Base-by-base conservation (phyloP, 208 protist species). In the Trypanosoma mega region DNA sequence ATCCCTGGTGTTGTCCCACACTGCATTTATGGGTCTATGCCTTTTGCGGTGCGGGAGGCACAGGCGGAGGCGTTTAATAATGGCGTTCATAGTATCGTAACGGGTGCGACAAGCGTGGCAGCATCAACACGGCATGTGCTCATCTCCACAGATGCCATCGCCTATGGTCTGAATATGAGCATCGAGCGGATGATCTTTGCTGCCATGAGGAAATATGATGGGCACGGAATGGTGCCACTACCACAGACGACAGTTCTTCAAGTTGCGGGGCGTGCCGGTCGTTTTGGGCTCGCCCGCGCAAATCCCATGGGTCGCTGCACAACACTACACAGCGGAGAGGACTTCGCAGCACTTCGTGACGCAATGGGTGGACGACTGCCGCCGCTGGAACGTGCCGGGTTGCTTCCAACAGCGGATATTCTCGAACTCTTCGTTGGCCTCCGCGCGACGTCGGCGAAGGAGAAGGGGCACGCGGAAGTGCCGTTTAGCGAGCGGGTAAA, bases 91-190 rank as follows among this genome's bases (percentile, higher is more conserved):
- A n/a, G n/a, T n/a, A n/a, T n/a, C n/a, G n/a, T n/a, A 45, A 54
- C 72, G 50, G 60, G 9, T 12, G 8, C 11, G 26, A 24, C 21
- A 11, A 18, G n/a, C 18, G 14, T 16, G 24, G 23, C 37, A 24
- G 20, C 9, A 27, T 23, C 7, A 39, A 12, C 34, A 56, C 34
- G 34, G 59, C 74, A 85, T 53, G 75, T 98, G 26, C 76, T 98
- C 11, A 80, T 98, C 3, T 90, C 94, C 2, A 97, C 90, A 8
- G 94, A 98, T 63, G 97, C 97, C 8, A 88, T 98, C 23, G 97
- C 94, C 30, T 97, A 97, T 74, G 97, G 97, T 4, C 75, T 98
- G 2, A 98, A 98, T 69, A 90, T 98, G 74, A 81, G 92, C 58
- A 97, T 98, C 65, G 78, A 90, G 45, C 75, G 90, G 7, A 72